Percentiles rank a stretch among this genome's conserved stretches.
These are phyloP conservation scores for Aspergillus ostianus DNA, from an alignment of 495 filamentous ascomycete genomes.

Conservation along the genomic window DNA sequence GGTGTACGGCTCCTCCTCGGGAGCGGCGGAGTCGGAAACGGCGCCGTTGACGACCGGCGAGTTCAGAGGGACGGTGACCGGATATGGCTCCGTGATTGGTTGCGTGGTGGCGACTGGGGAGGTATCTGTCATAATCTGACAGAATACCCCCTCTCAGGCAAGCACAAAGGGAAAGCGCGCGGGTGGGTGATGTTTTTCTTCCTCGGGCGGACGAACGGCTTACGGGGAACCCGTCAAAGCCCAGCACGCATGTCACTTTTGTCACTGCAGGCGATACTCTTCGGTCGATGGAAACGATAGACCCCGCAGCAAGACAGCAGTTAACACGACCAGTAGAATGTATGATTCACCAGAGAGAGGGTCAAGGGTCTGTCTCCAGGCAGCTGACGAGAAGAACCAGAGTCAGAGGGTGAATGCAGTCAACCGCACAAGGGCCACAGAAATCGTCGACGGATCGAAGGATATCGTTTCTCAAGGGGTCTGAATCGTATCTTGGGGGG, in stretches of 20 bases:
- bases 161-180: conserved; percentile 32
- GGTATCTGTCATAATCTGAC: conserved; percentile 94
- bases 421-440: background rate
- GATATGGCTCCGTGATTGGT: conserved; percentile 62
- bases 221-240: conserved; percentile 26
- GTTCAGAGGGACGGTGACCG: conserved; percentile 56
- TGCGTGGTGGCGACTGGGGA: conserved; percentile 59
- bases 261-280: background rate
- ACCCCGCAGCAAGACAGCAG: background rate
- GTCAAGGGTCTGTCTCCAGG: background rate
- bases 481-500: conserved; percentile 1
- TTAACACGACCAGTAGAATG: background rate
- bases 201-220: conserved; percentile 11
- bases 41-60: conserved; percentile 57
- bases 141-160: conserved; percentile 56
- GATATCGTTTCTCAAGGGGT: background rate
- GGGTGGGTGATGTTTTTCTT: conserved; percentile 21
- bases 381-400: background rate
- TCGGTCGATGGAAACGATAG: background rate
- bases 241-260: conserved; percentile 38
- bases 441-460: background rate
- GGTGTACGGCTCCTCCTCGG: conserved; percentile 82
- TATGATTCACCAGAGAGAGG: background rate
- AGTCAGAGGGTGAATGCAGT: background rate
- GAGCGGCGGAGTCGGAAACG: conserved; percentile 50